These are phyloP conservation scores for Dictyostelium firmibasis DNA, from an alignment of 78 protist species.

Conservation along the genomic window DNA sequence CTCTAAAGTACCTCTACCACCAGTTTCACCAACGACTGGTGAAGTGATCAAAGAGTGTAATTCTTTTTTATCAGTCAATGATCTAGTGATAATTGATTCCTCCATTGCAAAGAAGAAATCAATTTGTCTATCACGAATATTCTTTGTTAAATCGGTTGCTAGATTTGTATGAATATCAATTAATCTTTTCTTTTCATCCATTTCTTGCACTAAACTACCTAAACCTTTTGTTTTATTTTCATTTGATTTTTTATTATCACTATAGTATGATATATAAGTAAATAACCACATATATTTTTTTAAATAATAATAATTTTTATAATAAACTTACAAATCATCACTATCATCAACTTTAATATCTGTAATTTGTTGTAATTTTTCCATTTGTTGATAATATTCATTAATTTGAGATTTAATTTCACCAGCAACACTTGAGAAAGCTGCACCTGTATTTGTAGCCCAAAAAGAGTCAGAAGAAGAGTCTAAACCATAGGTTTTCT, in stretches of 20 bases:
- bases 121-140: conserved; percentile 81
- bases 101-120: conserved; percentile 81
- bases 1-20: conserved; percentile 77
- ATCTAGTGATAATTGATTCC: conserved; percentile 81
- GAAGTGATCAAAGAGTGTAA: conserved; percentile 66
- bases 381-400: conserved; percentile 63
- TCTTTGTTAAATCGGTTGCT: conserved; percentile 83
- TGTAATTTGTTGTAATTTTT: conserved; percentile 20
- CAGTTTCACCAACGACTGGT: conserved; percentile 31
- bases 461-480: conserved; percentile 86
- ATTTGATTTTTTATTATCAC: background rate
- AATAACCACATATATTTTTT: background rate
- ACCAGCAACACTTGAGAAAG: conserved; percentile 88
- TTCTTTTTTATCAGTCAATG: conserved; percentile 61
- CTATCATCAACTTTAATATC: conserved; percentile 13
- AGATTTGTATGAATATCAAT: conserved; percentile 87
- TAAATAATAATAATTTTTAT: background rate
- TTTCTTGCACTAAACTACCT: conserved; percentile 54
- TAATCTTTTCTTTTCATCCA: conserved; percentile 81
- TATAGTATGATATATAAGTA: background rate
- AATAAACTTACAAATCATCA: background rate
- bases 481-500: conserved; percentile 82
- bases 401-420: conserved; percentile 49
- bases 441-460: conserved; percentile 65
- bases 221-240: conserved; percentile 18